Evolutionary conservation across 2,329 filamentous ascomycete species (phyloP).

Genomic region (Hawksworthiomyces lignivorus): DNA sequence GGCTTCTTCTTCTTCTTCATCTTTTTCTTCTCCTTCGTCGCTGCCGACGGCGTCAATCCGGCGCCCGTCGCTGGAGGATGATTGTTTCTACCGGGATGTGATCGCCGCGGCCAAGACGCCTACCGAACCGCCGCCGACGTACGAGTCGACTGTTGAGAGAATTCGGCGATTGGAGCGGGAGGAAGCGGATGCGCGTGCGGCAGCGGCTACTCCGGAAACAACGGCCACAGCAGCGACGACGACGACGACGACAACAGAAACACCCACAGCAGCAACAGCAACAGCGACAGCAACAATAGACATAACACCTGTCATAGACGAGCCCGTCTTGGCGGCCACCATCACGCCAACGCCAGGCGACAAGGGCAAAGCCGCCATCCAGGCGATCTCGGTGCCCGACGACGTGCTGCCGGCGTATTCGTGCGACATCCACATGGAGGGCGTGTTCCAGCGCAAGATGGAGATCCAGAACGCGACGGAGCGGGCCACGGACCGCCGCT

Average conservation of each 20-base stretch:
- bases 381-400: conserved; percentile 11
- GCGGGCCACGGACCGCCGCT: conserved; percentile 53
- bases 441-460: conserved; percentile 54
- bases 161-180: conserved; percentile 18
- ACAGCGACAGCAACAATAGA: no score
- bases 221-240: not conserved
- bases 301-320: no score
- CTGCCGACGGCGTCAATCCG: conserved; percentile 28
- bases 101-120: conserved; percentile 38
- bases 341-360: no score
- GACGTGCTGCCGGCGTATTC: conserved; percentile 50
- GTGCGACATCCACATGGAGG: conserved; percentile 47
- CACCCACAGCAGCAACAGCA: not conserved
- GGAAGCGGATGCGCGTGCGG: conserved; percentile 7
- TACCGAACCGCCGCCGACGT: conserved; percentile 40
- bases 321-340: no score
- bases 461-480: conserved; percentile 60
- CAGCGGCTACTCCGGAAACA: not conserved
- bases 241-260: not conserved
- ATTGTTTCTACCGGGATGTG: conserved; percentile 44
- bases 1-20: not conserved
- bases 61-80: conserved; percentile 48
- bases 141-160: conserved; percentile 27
- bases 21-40: not conserved
- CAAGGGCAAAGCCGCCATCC: no score